Evolutionary conservation across 441 rosid genomes (phyloP).

Genomic region (Adansonia grandidieri): DNA sequence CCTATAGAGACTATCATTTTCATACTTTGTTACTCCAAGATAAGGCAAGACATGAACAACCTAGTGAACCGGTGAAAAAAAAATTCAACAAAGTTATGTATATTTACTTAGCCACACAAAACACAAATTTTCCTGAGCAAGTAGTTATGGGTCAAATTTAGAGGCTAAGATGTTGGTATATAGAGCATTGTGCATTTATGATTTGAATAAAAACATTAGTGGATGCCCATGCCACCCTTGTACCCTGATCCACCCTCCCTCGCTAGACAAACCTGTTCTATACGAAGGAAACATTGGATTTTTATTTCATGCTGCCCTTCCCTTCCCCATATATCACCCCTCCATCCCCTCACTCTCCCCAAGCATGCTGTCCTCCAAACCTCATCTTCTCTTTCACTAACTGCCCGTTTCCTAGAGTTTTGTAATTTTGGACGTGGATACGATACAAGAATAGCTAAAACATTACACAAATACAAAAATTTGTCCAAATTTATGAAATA

Average conservation of each 20-base stretch:
- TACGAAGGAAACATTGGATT: conserved; percentile 65
- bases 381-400: conserved; percentile 15
- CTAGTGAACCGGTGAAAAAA: conserved; percentile 22
- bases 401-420: too few species aligned
- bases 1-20: conserved; percentile 27
- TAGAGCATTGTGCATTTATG: conserved; percentile 64
- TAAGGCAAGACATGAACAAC: conserved; percentile 43
- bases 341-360: conserved; percentile 20
- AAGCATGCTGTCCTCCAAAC: conserved; percentile 37
- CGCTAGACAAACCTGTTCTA: conserved; percentile 59
- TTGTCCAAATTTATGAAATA: too few species aligned
- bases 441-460: too few species aligned
- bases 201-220: conserved; percentile 53
- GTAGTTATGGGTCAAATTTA: conserved; percentile 51
- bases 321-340: conserved; percentile 32
- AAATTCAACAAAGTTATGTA: background rate
- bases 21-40: conserved; percentile 23
- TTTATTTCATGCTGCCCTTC: conserved; percentile 39
- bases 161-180: conserved; percentile 35
- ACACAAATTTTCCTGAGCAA: conserved; percentile 28
- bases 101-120: conserved; percentile 23
- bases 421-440: too few species aligned
- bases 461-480: too few species aligned
- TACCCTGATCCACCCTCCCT: conserved; percentile 57
- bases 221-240: conserved; percentile 54